Conservation (phyloP, 202 grass and related monocot species). For the Saccharum hybrid region DNA sequence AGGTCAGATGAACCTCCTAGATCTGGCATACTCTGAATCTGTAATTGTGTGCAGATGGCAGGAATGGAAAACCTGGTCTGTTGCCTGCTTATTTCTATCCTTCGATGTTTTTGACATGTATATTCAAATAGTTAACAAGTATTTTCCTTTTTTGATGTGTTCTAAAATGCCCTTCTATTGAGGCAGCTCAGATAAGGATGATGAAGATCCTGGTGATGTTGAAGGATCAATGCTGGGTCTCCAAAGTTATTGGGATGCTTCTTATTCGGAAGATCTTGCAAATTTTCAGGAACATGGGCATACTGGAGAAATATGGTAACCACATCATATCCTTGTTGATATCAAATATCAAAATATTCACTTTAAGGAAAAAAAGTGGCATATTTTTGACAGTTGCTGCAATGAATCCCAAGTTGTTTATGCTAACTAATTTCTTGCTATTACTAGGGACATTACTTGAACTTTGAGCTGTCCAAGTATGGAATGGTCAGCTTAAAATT, state of each 20-base stretch:
- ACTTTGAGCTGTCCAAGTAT: slow-evolving; percentile 1
- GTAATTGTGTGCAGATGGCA: background rate
- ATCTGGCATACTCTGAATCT: background rate
- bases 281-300: slow-evolving; percentile 90
- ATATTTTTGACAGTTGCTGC: background rate
- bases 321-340: background rate
- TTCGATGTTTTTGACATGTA: background rate
- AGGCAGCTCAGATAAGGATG: slow-evolving; percentile 87
- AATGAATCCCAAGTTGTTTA: background rate
- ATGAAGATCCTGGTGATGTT: slow-evolving; percentile 62
- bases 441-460: background rate
- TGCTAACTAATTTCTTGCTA: slow-evolving; percentile 4
- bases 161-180: slow-evolving; percentile 31
- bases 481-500: background rate
- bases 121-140: slow-evolving; percentile 11
- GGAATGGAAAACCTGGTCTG: background rate
- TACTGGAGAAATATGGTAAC: slow-evolving; percentile 93
- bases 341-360: slow-evolving; percentile 1
- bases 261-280: slow-evolving; percentile 89
- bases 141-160: background rate
- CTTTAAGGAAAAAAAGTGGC: background rate
- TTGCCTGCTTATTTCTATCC: slow-evolving; percentile 4
- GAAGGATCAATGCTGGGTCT: slow-evolving; percentile 90
- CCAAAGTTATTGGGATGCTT: slow-evolving; percentile 93
- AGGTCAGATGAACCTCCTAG: background rate